phyloP scores from a whole-genome alignment of 495 filamentous ascomycete genomes.

The Neurospora hispaniola region DNA sequence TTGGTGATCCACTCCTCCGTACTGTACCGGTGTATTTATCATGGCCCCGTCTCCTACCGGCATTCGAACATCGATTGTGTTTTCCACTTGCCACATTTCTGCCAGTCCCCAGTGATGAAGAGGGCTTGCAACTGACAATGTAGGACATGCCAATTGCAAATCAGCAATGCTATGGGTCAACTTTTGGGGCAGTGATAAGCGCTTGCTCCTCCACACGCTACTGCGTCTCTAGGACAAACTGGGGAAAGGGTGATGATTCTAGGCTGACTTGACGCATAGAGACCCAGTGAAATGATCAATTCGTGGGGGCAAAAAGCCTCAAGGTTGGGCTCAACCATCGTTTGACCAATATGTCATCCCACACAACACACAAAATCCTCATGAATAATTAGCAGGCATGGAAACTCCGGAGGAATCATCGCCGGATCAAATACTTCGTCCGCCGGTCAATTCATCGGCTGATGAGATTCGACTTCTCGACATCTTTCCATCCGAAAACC shows the following conservation, averaged over 20 bases:
- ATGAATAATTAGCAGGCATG: background rate
- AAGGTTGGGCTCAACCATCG: background rate
- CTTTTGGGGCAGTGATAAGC: background rate
- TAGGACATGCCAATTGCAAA: background rate
- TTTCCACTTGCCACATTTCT: background rate
- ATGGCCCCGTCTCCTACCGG: background rate
- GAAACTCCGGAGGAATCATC: background rate
- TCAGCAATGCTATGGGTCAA: background rate
- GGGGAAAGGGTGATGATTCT: background rate
- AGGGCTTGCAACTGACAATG: background rate
- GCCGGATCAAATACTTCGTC: background rate
- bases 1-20: background rate
- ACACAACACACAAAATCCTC: background rate
- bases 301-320: background rate
- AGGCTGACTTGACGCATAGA: background rate
- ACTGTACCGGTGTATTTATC: background rate
- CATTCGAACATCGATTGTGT: background rate
- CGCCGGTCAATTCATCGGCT: background rate
- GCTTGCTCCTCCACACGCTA: background rate
- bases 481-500: background rate
- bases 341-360: background rate
- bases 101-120: background rate
- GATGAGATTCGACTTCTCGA: background rate
- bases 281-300: background rate
- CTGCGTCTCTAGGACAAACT: background rate